Percentiles rank a stretch among this genome's conserved stretches.
Conservation (phyloP, 2,329 filamentous ascomycete species). For the Bipolaris gigantea region DNA sequence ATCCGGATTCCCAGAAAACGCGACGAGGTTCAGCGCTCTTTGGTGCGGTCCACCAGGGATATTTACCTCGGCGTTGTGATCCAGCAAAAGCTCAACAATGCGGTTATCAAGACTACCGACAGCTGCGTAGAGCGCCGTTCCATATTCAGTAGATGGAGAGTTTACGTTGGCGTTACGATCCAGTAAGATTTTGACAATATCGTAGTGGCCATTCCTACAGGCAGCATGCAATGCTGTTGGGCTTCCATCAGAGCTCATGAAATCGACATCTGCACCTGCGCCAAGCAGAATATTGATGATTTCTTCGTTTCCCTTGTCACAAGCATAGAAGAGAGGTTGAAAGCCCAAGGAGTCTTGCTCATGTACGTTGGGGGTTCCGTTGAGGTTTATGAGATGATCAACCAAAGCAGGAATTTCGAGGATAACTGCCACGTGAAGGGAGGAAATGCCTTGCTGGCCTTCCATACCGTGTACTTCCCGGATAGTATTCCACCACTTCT, state of each 20-base stretch:
- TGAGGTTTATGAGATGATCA: slow-evolving; percentile 19
- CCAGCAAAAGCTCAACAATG: slow-evolving; percentile 16
- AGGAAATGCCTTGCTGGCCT: slow-evolving; percentile 16
- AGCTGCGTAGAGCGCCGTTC: slow-evolving; percentile 23
- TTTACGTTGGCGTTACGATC: slow-evolving; percentile 20
- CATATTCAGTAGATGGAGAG: slow-evolving; percentile 9
- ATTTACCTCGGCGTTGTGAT: slow-evolving; percentile 21
- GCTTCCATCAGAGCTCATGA: slow-evolving; percentile 1
- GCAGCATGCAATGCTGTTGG: slow-evolving; percentile 21
- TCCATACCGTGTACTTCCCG: slow-evolving; percentile 14
- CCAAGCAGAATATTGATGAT: slow-evolving; percentile 21
- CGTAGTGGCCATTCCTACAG: slow-evolving; percentile 14
- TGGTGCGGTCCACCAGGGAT: slow-evolving; percentile 10
- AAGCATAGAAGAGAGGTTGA: slow-evolving; percentile 28
- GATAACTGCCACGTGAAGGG: slow-evolving; percentile 25
- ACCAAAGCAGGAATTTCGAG: slow-evolving; percentile 21
- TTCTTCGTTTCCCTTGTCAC: slow-evolving; percentile 17
- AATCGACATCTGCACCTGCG: slow-evolving; percentile 21
- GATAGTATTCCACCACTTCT: slow-evolving; percentile 24
- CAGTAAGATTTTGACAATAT: slow-evolving; percentile 21
- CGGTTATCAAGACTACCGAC: slow-evolving; percentile 12
- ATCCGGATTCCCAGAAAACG: slow-evolving; percentile 22
- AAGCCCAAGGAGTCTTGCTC: slow-evolving; percentile 23
- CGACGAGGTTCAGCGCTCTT: slow-evolving; percentile 24
- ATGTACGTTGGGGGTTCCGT: slow-evolving; percentile 15